Percentiles rank a stretch among this genome's conserved stretches.
These are phyloP conservation scores for Gossypium ekmanianum DNA, from an alignment of 345 rosid genomes.

Conservation along the genomic window DNA sequence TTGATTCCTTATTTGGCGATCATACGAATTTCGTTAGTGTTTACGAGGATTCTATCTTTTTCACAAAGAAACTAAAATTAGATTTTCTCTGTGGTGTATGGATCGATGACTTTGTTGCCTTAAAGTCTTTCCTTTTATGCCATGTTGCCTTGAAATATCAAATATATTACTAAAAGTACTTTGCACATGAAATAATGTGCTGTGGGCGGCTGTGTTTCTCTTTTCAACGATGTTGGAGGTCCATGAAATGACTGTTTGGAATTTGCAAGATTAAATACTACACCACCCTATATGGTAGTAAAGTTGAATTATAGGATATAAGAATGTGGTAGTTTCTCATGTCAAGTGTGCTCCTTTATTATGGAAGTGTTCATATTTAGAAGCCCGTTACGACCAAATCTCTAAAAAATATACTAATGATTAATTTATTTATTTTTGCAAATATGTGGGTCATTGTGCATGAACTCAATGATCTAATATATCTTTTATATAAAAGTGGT, in stretches of 20 bases:
- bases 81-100: neutral
- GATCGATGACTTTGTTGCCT: slow-evolving; percentile 1
- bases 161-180: neutral
- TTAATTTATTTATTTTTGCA: neutral
- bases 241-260: neutral
- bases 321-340: neutral
- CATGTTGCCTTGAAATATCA: neutral
- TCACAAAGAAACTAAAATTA: neutral
- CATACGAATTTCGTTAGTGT: too few relatives aligned
- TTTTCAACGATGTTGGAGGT: neutral
- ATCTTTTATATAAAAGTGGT: neutral
- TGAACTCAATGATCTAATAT: neutral
- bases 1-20: too few relatives aligned
- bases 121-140: neutral
- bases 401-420: neutral
- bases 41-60: neutral
- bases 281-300: neutral
- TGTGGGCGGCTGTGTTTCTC: neutral
- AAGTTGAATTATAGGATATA: neutral
- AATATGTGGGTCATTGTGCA: neutral
- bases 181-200: neutral
- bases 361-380: neutral
- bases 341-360: neutral
- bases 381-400: neutral
- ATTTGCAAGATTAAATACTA: neutral